A percentile compares a stretch with the other conserved stretches of the same genome.
These are phyloP conservation scores for Globisporangium nodosum DNA, from an alignment of 352 stramenopile species.

Conservation along the genomic window DNA sequence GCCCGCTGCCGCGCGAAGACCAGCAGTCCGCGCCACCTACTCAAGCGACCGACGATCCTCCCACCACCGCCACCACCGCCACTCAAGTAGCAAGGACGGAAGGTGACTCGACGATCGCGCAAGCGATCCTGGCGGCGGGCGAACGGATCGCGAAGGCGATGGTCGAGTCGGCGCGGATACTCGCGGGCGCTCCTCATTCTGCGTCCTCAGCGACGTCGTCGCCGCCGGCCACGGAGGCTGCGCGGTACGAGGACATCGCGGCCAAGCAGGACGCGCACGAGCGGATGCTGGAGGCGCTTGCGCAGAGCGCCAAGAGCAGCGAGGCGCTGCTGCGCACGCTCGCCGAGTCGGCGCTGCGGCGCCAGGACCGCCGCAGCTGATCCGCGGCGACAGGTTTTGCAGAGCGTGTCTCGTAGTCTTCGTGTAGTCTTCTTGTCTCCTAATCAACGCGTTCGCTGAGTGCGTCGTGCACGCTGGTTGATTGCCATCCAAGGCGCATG, in stretches of 20 bases:
- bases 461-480: too few relatives aligned
- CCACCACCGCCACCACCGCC: too few relatives aligned
- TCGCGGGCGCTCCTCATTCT: background rate
- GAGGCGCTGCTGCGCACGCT: constrained; percentile 1
- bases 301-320: constrained; percentile 1
- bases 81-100: too few relatives aligned
- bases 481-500: too few relatives aligned
- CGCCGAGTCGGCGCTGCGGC: background rate
- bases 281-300: constrained; percentile 2
- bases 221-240: background rate
- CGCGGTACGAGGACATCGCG: background rate
- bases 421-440: too few relatives aligned
- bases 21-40: background rate
- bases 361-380: background rate
- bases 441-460: too few relatives aligned
- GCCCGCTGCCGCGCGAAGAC: background rate
- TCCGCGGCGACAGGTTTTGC: too few relatives aligned
- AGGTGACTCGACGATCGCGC: background rate
- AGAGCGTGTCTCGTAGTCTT: too few relatives aligned
- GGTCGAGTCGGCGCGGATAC: constrained; percentile 5
- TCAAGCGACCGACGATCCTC: too few relatives aligned
- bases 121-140: constrained; percentile 3
- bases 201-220: background rate
- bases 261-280: constrained; percentile 2
- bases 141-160: constrained; percentile 5